A percentile compares a stretch with the other conserved stretches of the same genome.
phyloP scores from a whole-genome alignment of 495 filamentous ascomycete species.

The Hypoxylon fragiforme region DNA sequence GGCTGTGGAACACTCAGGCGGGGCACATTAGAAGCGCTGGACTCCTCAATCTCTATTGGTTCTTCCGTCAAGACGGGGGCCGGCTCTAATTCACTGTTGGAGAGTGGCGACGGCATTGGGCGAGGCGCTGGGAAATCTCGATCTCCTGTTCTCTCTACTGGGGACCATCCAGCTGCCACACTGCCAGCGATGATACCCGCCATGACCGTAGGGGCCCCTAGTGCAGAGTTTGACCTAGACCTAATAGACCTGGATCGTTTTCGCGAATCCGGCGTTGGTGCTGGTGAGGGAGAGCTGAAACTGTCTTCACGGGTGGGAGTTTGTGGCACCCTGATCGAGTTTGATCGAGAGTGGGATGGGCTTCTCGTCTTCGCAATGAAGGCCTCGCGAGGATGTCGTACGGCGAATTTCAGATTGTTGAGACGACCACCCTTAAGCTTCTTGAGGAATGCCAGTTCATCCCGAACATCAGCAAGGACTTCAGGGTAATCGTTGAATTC shows the following conservation, averaged over 20 bases:
- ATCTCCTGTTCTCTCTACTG: conserved; percentile 61
- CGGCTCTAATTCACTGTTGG: conserved; percentile 20
- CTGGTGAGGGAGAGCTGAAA: conserved; percentile 53
- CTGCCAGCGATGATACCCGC: conserved; percentile 86
- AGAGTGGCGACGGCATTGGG: conserved; percentile 33
- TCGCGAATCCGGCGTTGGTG: conserved; percentile 72
- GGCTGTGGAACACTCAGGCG: conserved; percentile 48
- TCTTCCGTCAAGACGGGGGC: conserved; percentile 43
- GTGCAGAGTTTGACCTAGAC: conserved; percentile 83
- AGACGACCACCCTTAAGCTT: conserved; percentile 88
- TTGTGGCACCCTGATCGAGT: conserved; percentile 60
- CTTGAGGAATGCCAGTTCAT: conserved; percentile 86
- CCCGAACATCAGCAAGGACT: conserved; percentile 72
- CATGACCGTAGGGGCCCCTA: conserved; percentile 83
- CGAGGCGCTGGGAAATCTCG: conserved; percentile 35
- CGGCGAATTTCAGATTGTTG: conserved; percentile 80
- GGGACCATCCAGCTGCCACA: conserved; percentile 84
- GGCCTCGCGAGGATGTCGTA: conserved; percentile 75
- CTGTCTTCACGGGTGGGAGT: conserved; percentile 67
- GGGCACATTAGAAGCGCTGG: conserved; percentile 41
- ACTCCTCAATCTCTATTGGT: conserved; percentile 41
- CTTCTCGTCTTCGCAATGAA: conserved; percentile 73
- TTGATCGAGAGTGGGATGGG: conserved; percentile 72
- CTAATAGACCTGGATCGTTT: conserved; percentile 67
- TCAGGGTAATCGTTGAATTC: conserved; percentile 72